Percentiles rank a stretch among this genome's conserved stretches.
Conservation (phyloP, 805 yeast species). For the Zygoascus ofunaensis region DNA sequence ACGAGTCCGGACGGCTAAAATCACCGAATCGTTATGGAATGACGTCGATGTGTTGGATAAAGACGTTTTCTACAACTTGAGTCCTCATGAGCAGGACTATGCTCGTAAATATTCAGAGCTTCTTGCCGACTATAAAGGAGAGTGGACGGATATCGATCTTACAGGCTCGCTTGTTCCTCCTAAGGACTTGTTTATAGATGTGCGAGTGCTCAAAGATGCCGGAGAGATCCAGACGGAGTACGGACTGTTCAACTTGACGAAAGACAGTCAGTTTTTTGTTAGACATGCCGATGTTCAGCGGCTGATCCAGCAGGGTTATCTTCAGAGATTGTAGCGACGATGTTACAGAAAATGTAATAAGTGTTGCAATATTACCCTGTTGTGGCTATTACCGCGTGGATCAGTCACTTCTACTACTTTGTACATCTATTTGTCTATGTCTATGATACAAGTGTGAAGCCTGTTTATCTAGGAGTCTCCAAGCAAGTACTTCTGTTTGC, state of each 20-base stretch:
- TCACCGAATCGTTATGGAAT: conserved; percentile 67
- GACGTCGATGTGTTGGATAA: conserved; percentile 23
- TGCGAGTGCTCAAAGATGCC: conserved; percentile 84
- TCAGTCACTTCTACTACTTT: no score
- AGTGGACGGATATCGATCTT: conserved; percentile 72
- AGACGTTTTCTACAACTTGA: conserved; percentile 40
- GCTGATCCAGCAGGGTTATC: conserved; percentile 84
- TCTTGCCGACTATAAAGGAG: conserved; percentile 66
- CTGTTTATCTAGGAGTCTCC: no score
- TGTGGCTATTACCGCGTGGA: no score
- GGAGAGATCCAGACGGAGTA: conserved; percentile 97
- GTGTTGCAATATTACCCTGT: no score
- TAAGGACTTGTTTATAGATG: conserved; percentile 83
- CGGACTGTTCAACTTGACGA: conserved; percentile 87
- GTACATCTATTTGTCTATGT: no score
- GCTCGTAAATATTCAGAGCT: conserved; percentile 60
- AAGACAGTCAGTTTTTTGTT: conserved; percentile 90
- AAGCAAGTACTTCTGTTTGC: no score
- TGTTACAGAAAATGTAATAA: no score
- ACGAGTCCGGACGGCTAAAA: conserved; percentile 53
- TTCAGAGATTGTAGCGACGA: conserved; percentile 60
- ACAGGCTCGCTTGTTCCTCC: conserved; percentile 91
- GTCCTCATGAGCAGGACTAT: conserved; percentile 76
- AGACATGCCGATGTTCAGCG: conserved; percentile 91
- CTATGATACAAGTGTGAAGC: no score